Conservation (phyloP, 345 rosid genomes). For the Citrus mangshanensis region DNA sequence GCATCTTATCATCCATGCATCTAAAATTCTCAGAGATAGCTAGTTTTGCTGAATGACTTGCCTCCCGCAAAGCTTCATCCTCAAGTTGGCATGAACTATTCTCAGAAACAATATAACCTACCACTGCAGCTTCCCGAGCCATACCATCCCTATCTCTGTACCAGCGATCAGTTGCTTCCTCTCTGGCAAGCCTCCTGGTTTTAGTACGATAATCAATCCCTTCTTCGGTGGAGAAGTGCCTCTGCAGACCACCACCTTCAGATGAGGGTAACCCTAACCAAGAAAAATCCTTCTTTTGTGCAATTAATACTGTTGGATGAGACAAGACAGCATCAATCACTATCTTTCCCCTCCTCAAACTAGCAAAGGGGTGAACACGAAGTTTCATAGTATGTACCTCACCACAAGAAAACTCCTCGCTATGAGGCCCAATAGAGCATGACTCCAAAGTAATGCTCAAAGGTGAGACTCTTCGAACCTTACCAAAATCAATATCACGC, state of each 20-base stretch:
- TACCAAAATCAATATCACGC: conserved; percentile 81
- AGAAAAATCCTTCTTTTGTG: conserved; percentile 81
- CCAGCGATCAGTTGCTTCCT: conserved; percentile 64
- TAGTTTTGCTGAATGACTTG: conserved; percentile 33
- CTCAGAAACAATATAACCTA: conserved; percentile 64
- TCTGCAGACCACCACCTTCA: conserved; percentile 49
- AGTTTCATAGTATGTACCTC: conserved; percentile 84
- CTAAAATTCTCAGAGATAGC: conserved; percentile 43
- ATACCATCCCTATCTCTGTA: conserved; percentile 57
- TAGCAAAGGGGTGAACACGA: conserved; percentile 73
- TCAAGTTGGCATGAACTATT: conserved; percentile 32
- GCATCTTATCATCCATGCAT: conserved; percentile 74
- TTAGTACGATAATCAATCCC: conserved; percentile 93
- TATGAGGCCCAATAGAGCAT: conserved; percentile 71
- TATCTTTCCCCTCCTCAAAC: conserved; percentile 83
- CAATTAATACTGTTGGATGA: conserved; percentile 65
- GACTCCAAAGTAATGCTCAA: conserved; percentile 79
- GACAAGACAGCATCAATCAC: conserved; percentile 85
- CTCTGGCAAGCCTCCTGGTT: conserved; percentile 71
- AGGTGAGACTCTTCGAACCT: conserved; percentile 82
- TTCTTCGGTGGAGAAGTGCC: conserved; percentile 74
- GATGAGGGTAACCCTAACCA: conserved; percentile 87
- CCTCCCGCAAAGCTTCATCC: conserved; percentile 40
- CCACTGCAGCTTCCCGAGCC: conserved; percentile 78
- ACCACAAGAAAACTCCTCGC: conserved; percentile 84